Base-by-base conservation (phyloP, 176 grass and related monocot genomes). In the Triticum dicoccoides region DNA sequence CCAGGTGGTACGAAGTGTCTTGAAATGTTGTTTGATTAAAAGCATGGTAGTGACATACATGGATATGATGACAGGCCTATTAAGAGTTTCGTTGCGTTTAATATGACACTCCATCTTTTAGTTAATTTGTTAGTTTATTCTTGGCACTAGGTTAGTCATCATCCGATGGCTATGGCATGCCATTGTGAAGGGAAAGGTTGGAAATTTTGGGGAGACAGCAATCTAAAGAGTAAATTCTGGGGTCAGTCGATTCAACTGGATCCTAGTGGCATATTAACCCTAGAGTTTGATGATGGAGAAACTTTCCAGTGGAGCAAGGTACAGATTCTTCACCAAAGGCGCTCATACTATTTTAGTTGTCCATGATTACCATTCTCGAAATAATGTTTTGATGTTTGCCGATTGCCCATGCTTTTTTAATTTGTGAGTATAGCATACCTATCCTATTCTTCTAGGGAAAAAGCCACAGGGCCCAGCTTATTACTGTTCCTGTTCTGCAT, bases 271-370 rank as follows among this genome's bases (percentile, higher is more conserved):
- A 20, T 89, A 65, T 88, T 97, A 84, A 97, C 91, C 39, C 85
- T 97, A 63, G 82, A 95, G 84, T 95, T 97, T 87, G 92, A 97
- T 82, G 95, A 97, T 91, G 95, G 95, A n/a, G 95, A 97, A 91
- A 93, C 82, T 63, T 97, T 97, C 85, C 90, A 93, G 69, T 97
- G 95, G 95, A 90, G 89, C 61, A 97, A 97, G 95, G 95, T 97
- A 91, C 47, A 77, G 4, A 75, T 79, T 83, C 21, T 72, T 87
- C 10, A 45, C 17, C 11, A 41, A 34, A 66, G 73, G 17, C 56
- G 66, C 80, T 51, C 21, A 1, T 76, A 76, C 30, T 41, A 75
- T 82, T 71, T 7, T 42, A 52, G 1, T 7, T 58, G 45, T 71
- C 35, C 18, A 58, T 81, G 62, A 85, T 84, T 79, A 27, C 20